Conservation (phyloP, 306 rosid genomes). For the Acacia confusa region DNA sequence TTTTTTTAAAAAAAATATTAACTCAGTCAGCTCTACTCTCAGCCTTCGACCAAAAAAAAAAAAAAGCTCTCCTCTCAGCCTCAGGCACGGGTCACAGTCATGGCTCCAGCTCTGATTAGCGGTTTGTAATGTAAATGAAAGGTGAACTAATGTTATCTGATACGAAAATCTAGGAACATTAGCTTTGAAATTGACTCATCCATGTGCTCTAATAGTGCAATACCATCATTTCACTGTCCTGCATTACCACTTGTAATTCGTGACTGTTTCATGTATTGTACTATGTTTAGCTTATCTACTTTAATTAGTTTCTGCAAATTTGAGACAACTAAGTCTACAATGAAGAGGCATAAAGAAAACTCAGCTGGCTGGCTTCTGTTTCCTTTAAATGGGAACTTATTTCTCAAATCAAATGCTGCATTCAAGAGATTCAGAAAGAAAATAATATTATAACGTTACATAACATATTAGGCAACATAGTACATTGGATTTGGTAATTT, state of each 20-base stretch:
- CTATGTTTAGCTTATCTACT: not conserved
- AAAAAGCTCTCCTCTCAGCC: no score
- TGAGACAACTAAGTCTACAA: not conserved
- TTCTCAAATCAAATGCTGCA: not conserved
- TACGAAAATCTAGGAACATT: not conserved
- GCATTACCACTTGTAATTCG: not conserved
- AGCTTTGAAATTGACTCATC: not conserved
- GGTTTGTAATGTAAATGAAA: not conserved
- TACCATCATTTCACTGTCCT: not conserved
- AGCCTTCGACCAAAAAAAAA: no score
- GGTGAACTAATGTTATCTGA: not conserved
- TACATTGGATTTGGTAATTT: slow-evolving; percentile 55
- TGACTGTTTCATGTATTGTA: not conserved
- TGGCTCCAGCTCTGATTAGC: no score
- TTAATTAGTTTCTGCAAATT: not conserved
- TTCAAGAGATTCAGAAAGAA: not conserved
- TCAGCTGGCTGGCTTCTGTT: not conserved
- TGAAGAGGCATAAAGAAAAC: not conserved
- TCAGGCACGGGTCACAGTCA: no score
- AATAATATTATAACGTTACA: not conserved
- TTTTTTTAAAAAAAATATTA: no score
- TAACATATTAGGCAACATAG: slow-evolving; percentile 36
- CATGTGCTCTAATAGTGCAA: not conserved
- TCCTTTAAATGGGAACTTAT: not conserved
- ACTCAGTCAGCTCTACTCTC: no score